Conservation (phyloP, 257 asterid species). For the Plantago major region DNA sequence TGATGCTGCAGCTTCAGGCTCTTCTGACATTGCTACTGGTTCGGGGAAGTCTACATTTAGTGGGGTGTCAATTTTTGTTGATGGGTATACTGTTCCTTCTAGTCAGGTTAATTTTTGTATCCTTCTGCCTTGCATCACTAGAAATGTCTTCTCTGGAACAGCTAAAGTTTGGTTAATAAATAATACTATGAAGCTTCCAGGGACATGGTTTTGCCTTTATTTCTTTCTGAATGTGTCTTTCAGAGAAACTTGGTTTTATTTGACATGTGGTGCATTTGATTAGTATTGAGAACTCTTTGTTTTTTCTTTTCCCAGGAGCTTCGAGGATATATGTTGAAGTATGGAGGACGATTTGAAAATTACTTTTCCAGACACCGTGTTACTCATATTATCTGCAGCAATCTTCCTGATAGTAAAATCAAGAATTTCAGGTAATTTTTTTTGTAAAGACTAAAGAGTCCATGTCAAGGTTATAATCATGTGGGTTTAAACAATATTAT, state of each 20-base stretch:
- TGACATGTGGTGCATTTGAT: conserved; percentile 5
- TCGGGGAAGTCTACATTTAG: conserved; percentile 52
- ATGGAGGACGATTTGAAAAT: conserved; percentile 87
- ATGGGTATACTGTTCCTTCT: conserved; percentile 95
- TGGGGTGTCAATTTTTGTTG: conserved; percentile 89
- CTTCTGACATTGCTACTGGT: conserved; percentile 49
- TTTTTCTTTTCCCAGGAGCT: conserved; percentile 52
- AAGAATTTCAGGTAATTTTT: conserved; percentile 76
- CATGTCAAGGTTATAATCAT: conserved; percentile 9
- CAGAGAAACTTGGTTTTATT: background rate
- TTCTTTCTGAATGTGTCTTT: background rate
- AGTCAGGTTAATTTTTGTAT: conserved; percentile 59
- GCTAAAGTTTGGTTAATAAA: background rate
- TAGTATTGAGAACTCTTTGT: conserved; percentile 4
- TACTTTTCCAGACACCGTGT: conserved; percentile 82
- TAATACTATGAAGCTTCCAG: background rate
- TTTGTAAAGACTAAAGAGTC: conserved; percentile 9
- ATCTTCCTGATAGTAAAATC: conserved; percentile 91
- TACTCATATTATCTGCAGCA: conserved; percentile 90
- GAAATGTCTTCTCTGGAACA: background rate
- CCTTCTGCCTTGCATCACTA: conserved; percentile 9
- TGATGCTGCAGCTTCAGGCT: conserved; percentile 78
- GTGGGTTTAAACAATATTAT: conserved; percentile 13
- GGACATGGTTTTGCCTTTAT: background rate
- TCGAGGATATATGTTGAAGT: conserved; percentile 76